Base-by-base conservation (phyloP, 352 stramenopile genomes). In the Phytophthora hibernalis region DNA sequence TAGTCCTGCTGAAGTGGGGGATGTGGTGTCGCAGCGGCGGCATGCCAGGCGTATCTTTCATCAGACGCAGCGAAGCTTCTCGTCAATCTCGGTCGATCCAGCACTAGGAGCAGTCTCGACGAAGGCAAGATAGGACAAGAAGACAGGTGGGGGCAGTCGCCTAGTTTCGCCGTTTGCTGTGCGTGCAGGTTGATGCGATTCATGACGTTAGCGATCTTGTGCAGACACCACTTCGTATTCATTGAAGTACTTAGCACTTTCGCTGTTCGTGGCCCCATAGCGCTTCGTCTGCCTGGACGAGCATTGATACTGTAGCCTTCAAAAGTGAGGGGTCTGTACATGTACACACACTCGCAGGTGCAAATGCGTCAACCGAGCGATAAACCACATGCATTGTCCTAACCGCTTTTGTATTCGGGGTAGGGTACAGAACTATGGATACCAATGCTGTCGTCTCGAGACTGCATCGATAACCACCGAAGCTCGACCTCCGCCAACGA, bases 171-270 rank as follows among this genome's bases (percentile, higher is more conserved):
- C 13, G 22, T 13, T 22, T 35, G 13, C 22, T 37, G 45, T 6
- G 18, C 12, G 15, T 49, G 43, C 15, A 22, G 18, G 20, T 16
- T 50, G 43, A 22, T 18, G 16, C 31, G 10, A 50, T 50, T 13
- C 28, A 31, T 31, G 5, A 28, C 31, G n/a, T 13, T 2, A 37
- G 31, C 12, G 11, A 37, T 37, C 31, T 37, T 28, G 24, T 6
- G 6, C 33, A n/a, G 13, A 38, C 33, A 38, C 33, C 13, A n/a
- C 5, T 38, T 38, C 11, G 33, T 38, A 38, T 38, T 38, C 33
- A 15, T 51, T 30, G 44, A 31, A 18, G 44, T 51, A 24, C 45
- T 52, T 52, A 52, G 20, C 22, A 24, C 45, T 52, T 7, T 35
- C 16, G 45, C 45, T 52, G 45, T 52, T 35, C 45, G 45, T 15